Evolutionary conservation across 2,329 filamentous ascomycete species (phyloP).

Genomic region (Xylaria sp.): DNA sequence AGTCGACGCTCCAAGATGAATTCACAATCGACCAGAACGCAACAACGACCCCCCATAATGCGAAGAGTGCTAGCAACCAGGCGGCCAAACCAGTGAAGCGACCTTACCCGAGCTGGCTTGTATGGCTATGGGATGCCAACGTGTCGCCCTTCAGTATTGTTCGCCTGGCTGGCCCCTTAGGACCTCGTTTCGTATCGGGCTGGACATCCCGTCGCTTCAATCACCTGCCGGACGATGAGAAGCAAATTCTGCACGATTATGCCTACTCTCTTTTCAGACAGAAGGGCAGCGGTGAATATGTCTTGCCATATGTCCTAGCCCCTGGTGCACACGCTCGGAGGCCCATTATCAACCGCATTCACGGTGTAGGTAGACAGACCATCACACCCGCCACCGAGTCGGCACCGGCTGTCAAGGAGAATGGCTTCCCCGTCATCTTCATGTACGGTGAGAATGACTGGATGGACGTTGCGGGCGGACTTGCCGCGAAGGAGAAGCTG

Average conservation of each 20-base stretch:
- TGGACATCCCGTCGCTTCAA: slow-evolving; percentile 94
- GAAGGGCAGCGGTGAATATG: slow-evolving; percentile 89
- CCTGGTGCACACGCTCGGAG: slow-evolving; percentile 88
- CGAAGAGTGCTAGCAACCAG: slow-evolving; percentile 21
- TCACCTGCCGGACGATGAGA: slow-evolving; percentile 74
- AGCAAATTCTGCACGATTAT: slow-evolving; percentile 83
- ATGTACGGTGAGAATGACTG: slow-evolving; percentile 98
- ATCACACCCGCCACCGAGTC: slow-evolving; percentile 35
- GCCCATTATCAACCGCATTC: slow-evolving; percentile 81
- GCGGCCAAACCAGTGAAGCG: slow-evolving; percentile 38
- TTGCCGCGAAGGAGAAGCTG: slow-evolving; percentile 73
- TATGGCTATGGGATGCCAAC: slow-evolving; percentile 95
- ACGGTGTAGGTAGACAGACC: slow-evolving; percentile 74
- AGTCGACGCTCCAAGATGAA: slow-evolving; percentile 70
- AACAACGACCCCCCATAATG: slow-evolving; percentile 31
- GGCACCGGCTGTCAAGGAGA: slow-evolving; percentile 41
- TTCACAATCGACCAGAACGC: slow-evolving; percentile 67
- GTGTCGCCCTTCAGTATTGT: slow-evolving; percentile 91
- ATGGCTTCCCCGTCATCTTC: slow-evolving; percentile 75
- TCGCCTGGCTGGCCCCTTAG: slow-evolving; percentile 80
- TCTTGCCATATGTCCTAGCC: slow-evolving; percentile 83
- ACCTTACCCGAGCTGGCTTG: slow-evolving; percentile 76
- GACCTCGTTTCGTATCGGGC: slow-evolving; percentile 84
- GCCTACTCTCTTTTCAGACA: slow-evolving; percentile 92
- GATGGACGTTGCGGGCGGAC: slow-evolving; percentile 92